These are phyloP conservation scores for Taphrina flavorubra DNA, from an alignment of 1,139 yeast species.

Conservation along the genomic window DNA sequence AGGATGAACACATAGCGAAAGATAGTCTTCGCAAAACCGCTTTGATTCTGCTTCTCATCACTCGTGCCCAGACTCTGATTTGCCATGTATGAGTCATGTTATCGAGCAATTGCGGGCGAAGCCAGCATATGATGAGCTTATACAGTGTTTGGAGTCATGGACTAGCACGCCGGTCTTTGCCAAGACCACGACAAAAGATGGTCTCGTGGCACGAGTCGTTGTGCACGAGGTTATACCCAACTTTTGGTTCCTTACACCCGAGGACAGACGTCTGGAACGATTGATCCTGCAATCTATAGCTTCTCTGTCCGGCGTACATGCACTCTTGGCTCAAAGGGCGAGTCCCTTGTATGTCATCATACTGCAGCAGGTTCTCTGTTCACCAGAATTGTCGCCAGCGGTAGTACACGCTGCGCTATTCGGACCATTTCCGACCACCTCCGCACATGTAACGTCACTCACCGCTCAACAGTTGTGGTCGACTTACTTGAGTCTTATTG, in stretches of 20 bases:
- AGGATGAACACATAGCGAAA: too few species aligned
- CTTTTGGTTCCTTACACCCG: slow-evolving; percentile 7
- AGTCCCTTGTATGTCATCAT: background rate
- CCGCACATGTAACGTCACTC: background rate
- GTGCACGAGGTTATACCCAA: slow-evolving; percentile 23
- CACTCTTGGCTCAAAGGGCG: slow-evolving; percentile 1
- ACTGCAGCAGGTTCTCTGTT: slow-evolving; percentile 9
- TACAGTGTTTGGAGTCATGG: slow-evolving; percentile 12
- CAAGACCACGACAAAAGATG: slow-evolving; percentile 16
- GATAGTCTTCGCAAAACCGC: background rate
- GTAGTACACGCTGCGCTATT: background rate
- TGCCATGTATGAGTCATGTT: slow-evolving; percentile 15
- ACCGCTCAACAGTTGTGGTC: slow-evolving; percentile 26
- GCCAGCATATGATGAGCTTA: slow-evolving; percentile 23
- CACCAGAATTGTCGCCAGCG: background rate
- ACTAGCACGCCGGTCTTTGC: background rate
- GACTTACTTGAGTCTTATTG: background rate
- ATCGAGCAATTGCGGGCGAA: slow-evolving; percentile 10
- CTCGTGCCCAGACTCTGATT: too few species aligned
- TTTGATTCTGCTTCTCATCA: background rate
- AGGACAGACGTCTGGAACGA: background rate
- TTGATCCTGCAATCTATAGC: slow-evolving; percentile 6
- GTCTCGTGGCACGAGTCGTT: slow-evolving; percentile 3
- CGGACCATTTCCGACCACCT: background rate
- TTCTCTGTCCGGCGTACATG: slow-evolving; percentile 29